Conservation (phyloP, 176 grass and related monocot species). For the Oryza brachyantha region DNA sequence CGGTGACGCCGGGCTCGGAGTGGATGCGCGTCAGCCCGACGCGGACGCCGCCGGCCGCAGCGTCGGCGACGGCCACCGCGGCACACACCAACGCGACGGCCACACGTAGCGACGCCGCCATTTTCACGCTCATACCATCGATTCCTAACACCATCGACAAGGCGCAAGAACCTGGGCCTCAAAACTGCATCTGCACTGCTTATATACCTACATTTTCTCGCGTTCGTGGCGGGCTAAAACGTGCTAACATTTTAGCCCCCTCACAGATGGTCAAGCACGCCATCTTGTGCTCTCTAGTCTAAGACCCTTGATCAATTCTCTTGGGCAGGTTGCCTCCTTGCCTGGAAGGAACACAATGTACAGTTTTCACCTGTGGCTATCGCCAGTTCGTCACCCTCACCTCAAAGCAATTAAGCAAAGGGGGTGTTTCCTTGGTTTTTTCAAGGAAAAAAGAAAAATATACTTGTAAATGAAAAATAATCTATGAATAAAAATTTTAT, state of each 20-base stretch:
- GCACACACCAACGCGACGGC: background rate
- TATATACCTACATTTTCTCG: constrained; percentile 7
- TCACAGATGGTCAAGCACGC: constrained; percentile 43
- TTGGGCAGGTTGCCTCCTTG: constrained; percentile 27
- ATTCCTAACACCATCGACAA: background rate
- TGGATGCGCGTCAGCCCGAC: constrained; percentile 55
- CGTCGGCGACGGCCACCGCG: background rate
- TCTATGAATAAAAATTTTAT: no score
- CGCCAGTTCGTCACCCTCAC: constrained; percentile 15
- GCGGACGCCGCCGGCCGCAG: constrained; percentile 31
- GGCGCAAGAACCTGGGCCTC: background rate
- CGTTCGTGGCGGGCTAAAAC: background rate
- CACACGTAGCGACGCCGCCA: background rate
- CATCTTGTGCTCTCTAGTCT: background rate
- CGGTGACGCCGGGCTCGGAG: constrained; percentile 36
- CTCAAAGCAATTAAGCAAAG: background rate
- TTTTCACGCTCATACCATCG: background rate
- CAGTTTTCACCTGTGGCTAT: no score
- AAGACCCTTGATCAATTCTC: background rate
- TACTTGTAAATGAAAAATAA: no score
- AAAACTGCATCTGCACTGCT: background rate
- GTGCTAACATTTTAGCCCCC: background rate
- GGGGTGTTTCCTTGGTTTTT: no score
- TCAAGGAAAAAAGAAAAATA: no score
- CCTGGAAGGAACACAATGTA: constrained; percentile 30